phyloP scores from a whole-genome alignment of 208 protist genomes.

The Leishmania lainsoni region DNA sequence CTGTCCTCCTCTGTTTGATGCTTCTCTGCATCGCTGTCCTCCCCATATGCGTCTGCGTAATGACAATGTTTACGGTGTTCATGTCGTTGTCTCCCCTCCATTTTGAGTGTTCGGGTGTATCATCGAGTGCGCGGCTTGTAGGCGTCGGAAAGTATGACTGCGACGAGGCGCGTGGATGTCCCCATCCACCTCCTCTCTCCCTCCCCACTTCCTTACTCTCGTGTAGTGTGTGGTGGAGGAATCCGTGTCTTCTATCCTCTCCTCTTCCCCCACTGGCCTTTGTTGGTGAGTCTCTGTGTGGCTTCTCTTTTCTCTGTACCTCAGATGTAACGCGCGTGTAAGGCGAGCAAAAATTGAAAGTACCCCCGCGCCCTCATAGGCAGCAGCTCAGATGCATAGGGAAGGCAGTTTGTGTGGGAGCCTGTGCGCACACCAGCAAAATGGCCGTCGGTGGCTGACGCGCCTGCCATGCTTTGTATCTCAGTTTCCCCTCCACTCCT shows the following conservation, averaged over 20 bases:
- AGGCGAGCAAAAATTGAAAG: too few species aligned
- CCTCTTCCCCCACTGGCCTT: neutral
- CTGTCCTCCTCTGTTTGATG: neutral
- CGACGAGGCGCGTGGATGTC: neutral
- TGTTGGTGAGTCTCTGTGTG: neutral
- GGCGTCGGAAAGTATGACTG: neutral
- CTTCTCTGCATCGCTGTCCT: neutral
- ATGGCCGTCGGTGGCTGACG: neutral
- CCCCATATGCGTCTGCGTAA: too few species aligned
- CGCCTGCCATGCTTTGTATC: neutral
- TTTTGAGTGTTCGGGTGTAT: neutral
- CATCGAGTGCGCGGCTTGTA: neutral
- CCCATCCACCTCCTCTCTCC: neutral
- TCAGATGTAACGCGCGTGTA: too few species aligned
- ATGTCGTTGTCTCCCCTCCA: neutral
- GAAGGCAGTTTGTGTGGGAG: neutral
- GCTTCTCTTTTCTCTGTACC: too few species aligned
- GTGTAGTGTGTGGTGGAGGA: neutral
- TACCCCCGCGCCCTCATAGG: neutral
- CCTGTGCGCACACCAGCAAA: neutral
- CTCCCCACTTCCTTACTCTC: neutral
- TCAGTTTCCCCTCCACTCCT: neutral
- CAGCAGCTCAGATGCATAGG: neutral
- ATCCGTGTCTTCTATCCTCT: neutral
- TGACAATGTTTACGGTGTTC: too few species aligned